Evolutionary conservation across 768 basidiomycete genomes (phyloP), one percentile per base, ranked within the genome.

Genomic region (Clathrus columnatus): DNA sequence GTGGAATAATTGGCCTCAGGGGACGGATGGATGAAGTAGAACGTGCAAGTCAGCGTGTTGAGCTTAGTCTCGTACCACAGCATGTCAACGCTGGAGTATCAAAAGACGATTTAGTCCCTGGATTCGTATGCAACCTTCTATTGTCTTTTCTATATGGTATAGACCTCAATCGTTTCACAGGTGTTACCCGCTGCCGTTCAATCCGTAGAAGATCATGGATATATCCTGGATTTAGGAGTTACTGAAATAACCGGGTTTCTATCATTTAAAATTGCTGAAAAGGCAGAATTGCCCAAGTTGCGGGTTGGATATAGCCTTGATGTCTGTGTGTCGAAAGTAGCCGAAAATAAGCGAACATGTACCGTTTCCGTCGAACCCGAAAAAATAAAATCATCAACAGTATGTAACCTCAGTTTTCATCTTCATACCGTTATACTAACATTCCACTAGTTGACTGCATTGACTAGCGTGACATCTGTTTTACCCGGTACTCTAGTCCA

Each of bases 131-230:
- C 83, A 50, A 23, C 54, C 45, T 26, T 59, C 32, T 48, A 50
- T 56, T 8, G 32, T 8, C 16, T 14, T 42, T 24, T 65, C 41
- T 24, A 29, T 42, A 45, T 4, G 57, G 26, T 51, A 51, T 42
- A 55, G 45, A 56, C 44, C 52, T 46, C 18, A 18, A 47, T 60
- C 46, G 42, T 68, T 51, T 52, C 56, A 14, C 64, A 94, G 91
- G 83, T 82, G 20, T 64, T 96, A 45, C 79, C 84, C 0, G 88
- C 82, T 11, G 80, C 84, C 29, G 76, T 95, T 49, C 84, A 83
- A 69, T 90, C 85, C 62, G 72, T 88, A 17, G 96, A 99, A 71
- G 96, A 98, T 64, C 91, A 96, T 67, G 94, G 96, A 1, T 97
- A 95, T 70, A 80, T 85, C 54, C 75, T 99, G 7, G 90, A 93